Evolutionary conservation across 805 yeast genomes (phyloP), one percentile per base, ranked within the genome.

Genomic region (Starmerella kuoi): DNA sequence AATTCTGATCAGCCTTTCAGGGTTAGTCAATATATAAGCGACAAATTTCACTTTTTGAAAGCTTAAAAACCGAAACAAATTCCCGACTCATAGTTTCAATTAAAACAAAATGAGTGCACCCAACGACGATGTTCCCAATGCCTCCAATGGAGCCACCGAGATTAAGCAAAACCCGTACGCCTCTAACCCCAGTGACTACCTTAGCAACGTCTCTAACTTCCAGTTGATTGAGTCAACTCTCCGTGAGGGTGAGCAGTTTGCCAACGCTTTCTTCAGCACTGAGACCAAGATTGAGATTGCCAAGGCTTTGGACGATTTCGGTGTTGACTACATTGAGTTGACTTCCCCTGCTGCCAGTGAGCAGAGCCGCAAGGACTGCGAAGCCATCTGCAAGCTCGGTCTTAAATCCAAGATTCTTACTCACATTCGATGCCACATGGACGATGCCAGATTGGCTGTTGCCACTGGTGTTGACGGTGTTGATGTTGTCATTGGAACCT

Each of bases 401-500:
- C 76, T 88, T 62, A 85, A 82, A 68, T 88, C 96, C 51, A 88
- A 91, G 70, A 85, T 91, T 51, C 74, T 88, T 54, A 88, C 98
- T 38, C 97, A 88, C 64, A 91, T 91, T 54, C 77, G 97, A 66
- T 88, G 98, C 67, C 96, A 88, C 67, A 88, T 88, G 96, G 97
- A 88, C 64, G 98, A 91, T 59, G 98, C 97, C 44, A 74, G 79
- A 56, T 83, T 91, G 46, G 98, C 98, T 5, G 98, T 88, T 37
- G 91, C 84, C 59, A 88, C 97, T 31, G 97, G 98, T 62, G 98
- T 91, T 41, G 97, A 91, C 62, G 98, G 97, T 66, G 97, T 88
- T 49, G 96, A 91, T 67, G 95, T 88, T 44, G 96, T 88, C 46
- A 88, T 88, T 64, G 97, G 97, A 51, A 88, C 97, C 19, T 87